Percentiles rank a stretch among this genome's conserved stretches.
Conservation (phyloP, 306 rosid species). For the Corylus avellana region DNA sequence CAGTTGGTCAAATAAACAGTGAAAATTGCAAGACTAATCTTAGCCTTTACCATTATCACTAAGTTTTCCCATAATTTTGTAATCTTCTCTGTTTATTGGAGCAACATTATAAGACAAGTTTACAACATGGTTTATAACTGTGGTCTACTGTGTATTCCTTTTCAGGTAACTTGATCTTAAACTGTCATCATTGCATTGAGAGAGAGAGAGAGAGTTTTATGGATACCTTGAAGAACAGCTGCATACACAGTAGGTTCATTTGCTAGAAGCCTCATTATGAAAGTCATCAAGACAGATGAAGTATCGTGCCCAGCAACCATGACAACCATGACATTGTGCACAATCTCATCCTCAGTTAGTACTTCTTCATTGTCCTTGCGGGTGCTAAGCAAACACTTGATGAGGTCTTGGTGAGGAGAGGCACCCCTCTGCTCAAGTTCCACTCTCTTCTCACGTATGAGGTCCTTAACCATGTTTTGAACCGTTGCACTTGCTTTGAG, state of each 20-base stretch:
- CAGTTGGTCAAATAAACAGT: neutral
- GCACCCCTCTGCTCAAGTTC: conserved; percentile 24
- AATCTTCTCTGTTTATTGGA: no score
- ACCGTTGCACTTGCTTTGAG: conserved; percentile 38
- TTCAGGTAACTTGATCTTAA: no score
- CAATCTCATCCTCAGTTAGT: conserved; percentile 37
- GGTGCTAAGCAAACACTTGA: conserved; percentile 45
- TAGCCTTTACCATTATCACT: no score
- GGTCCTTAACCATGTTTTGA: conserved; percentile 35
- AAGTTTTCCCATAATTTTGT: no score
- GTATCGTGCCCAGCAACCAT: conserved; percentile 53
- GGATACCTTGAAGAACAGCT: conserved; percentile 43
- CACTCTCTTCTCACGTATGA: conserved; percentile 31
- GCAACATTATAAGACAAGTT: no score
- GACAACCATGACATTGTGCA: conserved; percentile 36
- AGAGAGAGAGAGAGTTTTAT: neutral
- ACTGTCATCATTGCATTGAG: neutral
- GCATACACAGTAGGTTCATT: conserved; percentile 36
- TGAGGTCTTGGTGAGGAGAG: conserved; percentile 38
- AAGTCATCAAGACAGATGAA: conserved; percentile 38
- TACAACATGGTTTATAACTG: no score
- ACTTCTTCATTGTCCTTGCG: conserved; percentile 18
- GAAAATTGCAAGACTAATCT: no score
- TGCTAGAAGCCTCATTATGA: conserved; percentile 36
- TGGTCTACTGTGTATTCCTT: no score